Conservation (phyloP, 2,329 filamentous ascomycete genomes). For the Bipolaris victoriae region DNA sequence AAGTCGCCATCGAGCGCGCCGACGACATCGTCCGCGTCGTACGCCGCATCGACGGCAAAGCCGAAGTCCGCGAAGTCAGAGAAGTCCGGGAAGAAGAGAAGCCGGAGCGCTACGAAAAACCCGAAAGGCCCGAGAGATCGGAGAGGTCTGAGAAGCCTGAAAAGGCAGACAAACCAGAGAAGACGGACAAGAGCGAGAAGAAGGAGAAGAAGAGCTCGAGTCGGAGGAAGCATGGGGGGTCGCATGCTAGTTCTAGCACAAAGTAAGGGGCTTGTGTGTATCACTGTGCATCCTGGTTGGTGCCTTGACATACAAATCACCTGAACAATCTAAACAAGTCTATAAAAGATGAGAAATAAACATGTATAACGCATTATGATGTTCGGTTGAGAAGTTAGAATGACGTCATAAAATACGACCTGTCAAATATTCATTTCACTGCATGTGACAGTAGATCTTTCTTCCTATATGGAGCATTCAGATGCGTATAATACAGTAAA, state of each 20-base stretch:
- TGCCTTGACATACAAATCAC: too few relatives aligned
- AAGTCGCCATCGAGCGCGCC: slow-evolving; percentile 69
- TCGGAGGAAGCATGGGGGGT: slow-evolving; percentile 17
- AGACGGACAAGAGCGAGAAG: slow-evolving; percentile 9
- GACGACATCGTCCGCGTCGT: slow-evolving; percentile 59
- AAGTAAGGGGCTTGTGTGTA: slow-evolving; percentile 2
- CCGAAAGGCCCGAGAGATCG: background rate
- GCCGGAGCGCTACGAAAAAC: slow-evolving; percentile 1
- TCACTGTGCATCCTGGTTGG: too few relatives aligned
- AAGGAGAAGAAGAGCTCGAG: slow-evolving; percentile 16
- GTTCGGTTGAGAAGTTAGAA: too few relatives aligned
- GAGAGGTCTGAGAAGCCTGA: background rate
- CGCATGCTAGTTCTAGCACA: slow-evolving; percentile 14
- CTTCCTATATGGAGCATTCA: too few relatives aligned
- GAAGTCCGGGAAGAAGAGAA: slow-evolving; percentile 1
- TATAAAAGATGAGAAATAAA: too few relatives aligned
- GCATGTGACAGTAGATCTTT: too few relatives aligned
- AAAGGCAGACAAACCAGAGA: background rate
- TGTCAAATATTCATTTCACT: too few relatives aligned
- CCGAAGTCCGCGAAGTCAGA: slow-evolving; percentile 5
- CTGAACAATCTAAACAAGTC: too few relatives aligned
- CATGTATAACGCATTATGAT: too few relatives aligned
- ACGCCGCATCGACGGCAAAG: slow-evolving; percentile 10
- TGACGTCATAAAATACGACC: too few relatives aligned
- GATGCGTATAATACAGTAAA: slow-evolving; percentile 14